Base-by-base conservation (phyloP, 2,329 filamentous ascomycete genomes). In the Diaporthe helianthi region DNA sequence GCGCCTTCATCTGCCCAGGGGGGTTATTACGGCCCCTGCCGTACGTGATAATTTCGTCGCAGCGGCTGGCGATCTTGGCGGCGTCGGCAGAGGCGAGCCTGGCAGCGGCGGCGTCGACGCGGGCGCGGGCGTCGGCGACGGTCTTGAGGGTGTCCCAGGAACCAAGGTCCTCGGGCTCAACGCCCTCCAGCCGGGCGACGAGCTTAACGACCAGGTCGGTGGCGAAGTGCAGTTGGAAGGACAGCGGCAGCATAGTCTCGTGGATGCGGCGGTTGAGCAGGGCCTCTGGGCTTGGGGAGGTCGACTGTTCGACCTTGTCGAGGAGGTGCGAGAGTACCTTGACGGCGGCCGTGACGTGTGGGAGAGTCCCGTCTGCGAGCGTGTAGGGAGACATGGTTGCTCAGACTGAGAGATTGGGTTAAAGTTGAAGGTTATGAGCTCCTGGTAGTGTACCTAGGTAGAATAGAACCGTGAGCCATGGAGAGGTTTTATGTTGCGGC, bases 301-400 rank as follows among this genome's bases (percentile, higher is more conserved):
- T 52, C 15, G 49, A 55, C 33, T 26, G 17, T 2, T 55, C 53
- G n/a, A 55, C n/a, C 33, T 17, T 24, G 53, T 55, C 53, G 1
- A 55, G 53, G 31, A 55, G 53, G 53, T 55, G 33, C 31, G 53
- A 55, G 33, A 55, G n/a, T 12, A 24, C n/a, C 53, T 55, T 55
- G 12, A 55, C 13, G 33, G 53, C 53, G 22, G 53, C 53, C 2
- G 13, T 55, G 33, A n/a, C 53, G 53, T 55, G 53, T 7, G 53
- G 53, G 7, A 55, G n/a, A n/a, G 33, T 55, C 5, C 33, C 53
- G 31, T 55, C 53, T 55, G 53, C 53, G 53, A 55, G 53, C 31
- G 53, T 55, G 53, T 55, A 55, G 53, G 53, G 26, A 22, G 53
- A 55, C 53, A 55, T 55, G 52, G 31, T 55, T 19, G 33, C 15